These are phyloP conservation scores for Alternaria gansuensis DNA, from an alignment of 2,329 filamentous ascomycete species.

Conservation along the genomic window DNA sequence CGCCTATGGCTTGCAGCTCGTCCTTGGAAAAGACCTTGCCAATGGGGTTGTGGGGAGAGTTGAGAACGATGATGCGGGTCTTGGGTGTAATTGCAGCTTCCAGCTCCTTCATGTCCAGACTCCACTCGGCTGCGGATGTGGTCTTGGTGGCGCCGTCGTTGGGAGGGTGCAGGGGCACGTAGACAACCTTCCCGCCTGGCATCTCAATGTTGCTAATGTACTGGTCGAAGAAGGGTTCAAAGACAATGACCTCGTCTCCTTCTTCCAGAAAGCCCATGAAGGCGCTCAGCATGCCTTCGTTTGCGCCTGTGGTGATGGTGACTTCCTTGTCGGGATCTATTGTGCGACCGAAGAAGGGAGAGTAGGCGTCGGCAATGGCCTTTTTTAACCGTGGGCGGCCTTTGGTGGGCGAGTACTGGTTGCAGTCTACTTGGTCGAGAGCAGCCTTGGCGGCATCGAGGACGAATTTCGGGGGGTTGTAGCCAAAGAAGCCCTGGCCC, in stretches of 20 bases:
- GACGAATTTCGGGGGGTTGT: constrained; percentile 92
- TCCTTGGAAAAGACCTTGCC: constrained; percentile 91
- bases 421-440: constrained; percentile 91
- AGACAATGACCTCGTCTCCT: constrained; percentile 96
- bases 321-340: constrained; percentile 92
- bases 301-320: constrained; percentile 90
- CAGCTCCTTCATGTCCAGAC: constrained; percentile 82
- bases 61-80: constrained; percentile 96
- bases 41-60: constrained; percentile 91
- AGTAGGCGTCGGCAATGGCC: constrained; percentile 91
- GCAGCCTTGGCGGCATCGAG: constrained; percentile 90
- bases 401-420: constrained; percentile 97
- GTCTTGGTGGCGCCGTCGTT: constrained; percentile 79
- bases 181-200: constrained; percentile 93
- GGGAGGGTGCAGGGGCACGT: constrained; percentile 93
- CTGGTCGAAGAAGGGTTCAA: constrained; percentile 99
- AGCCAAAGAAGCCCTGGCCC: constrained; percentile 83
- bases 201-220: constrained; percentile 99
- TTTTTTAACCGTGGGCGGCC: constrained; percentile 90
- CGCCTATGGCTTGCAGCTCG: constrained; percentile 84
- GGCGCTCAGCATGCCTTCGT: constrained; percentile 91
- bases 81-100: constrained; percentile 81
- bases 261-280: constrained; percentile 98
- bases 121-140: constrained; percentile 88
- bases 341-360: constrained; percentile 82